Conservation (phyloP, 345 rosid genomes). For the Citrus glauca region DNA sequence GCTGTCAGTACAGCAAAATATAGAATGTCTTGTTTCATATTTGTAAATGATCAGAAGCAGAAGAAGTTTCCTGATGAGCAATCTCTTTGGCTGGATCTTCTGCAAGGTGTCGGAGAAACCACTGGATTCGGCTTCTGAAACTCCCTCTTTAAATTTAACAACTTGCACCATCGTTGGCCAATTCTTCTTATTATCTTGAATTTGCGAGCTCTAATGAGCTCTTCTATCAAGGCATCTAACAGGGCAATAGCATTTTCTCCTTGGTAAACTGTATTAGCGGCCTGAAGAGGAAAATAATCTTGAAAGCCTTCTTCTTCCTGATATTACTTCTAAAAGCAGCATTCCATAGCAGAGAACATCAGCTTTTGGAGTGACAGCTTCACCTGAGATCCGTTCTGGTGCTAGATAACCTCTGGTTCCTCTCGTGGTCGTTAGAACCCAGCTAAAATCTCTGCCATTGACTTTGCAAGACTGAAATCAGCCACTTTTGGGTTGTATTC, state of each 20-base stretch:
- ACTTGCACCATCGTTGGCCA: conserved; percentile 13
- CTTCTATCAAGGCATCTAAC: conserved; percentile 15
- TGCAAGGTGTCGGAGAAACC: neutral
- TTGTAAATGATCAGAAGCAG: too few species aligned
- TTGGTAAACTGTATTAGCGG: neutral
- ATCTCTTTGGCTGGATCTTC: too few species aligned
- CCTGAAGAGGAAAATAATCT: conserved; percentile 12
- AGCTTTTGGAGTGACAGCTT: conserved; percentile 20
- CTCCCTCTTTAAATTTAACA: conserved; percentile 11
- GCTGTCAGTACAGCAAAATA: too few species aligned
- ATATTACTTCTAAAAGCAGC: conserved; percentile 20
- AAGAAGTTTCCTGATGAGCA: too few species aligned
- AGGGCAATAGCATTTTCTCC: conserved; percentile 13
- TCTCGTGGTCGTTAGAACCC: conserved; percentile 18
- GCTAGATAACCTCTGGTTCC: conserved; percentile 15
- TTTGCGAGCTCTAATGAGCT: conserved; percentile 5
- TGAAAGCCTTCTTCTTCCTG: conserved; percentile 12
- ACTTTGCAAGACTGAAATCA: conserved; percentile 15
- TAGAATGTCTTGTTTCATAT: too few species aligned
- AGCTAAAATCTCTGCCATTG: conserved; percentile 9
- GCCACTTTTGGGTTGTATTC: conserved; percentile 10
- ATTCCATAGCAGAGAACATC: conserved; percentile 29
- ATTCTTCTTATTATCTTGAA: conserved; percentile 12
- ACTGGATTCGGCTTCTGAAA: neutral
- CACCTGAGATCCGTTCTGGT: conserved; percentile 12